Base-by-base conservation (phyloP, 768 basidiomycete genomes). In the Termitomyces sp. region DNA sequence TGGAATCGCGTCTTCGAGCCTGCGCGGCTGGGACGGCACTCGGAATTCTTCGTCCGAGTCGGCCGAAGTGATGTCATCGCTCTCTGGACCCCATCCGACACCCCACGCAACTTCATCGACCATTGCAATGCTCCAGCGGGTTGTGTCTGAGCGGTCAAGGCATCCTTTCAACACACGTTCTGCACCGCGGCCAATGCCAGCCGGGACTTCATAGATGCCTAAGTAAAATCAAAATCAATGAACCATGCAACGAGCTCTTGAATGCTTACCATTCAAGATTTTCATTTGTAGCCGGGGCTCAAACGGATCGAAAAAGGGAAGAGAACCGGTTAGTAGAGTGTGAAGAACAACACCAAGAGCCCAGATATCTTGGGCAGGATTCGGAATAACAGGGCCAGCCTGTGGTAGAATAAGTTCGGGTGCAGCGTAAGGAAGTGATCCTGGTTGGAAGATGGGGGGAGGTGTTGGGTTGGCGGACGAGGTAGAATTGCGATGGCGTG, bases 301-400 rank as follows among this genome's bases (percentile, higher is more conserved):
- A 66, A 91, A 99, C 0, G 88, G 76, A 71, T 99, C 96, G 36
- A 69, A 74, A 70, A 98, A 98, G 0, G 97, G 97, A 7, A 98
- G 76, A n/a, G 78, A 76, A 3, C 94, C 94, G 0, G 86, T 87
- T 20, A 98, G 79, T 1, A 99, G 77, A 8, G 88, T 86, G 68
- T 94, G 92, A 2, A 99, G 84, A 62, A 97, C 81, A 56, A 95
- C 86, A 0, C 97, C 97, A 2, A 98, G 75, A 0, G 97, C 95
- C 97, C 97, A 99, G 31, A 98, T 87, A 63, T 99, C 97, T 68
- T 95, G 92, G 0, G 91, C 85, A 2, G 94, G 88, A 64, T 84
- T 74, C 0, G 82, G 80, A 46, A 69, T 70, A 6, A 76, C 65
- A 0, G 74, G 67, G 1, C 70, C 70, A 33, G 74, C 67, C 3